These are phyloP conservation scores for Suhomyces bolitotheri DNA, from an alignment of 1,139 yeast species.

Conservation along the genomic window DNA sequence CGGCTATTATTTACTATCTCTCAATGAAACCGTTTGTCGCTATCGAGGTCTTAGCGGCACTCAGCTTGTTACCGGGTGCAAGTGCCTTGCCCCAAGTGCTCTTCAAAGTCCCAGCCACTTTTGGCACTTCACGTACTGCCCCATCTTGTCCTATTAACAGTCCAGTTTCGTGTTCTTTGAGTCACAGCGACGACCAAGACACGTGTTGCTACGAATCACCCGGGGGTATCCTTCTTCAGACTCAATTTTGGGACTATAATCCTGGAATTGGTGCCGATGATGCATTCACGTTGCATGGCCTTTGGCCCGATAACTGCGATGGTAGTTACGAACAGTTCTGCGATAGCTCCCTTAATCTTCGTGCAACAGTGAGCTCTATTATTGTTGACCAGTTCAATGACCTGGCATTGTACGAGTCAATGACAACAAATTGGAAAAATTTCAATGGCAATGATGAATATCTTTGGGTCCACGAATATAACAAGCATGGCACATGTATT, in stretches of 20 bases:
- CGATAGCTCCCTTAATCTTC: conserved; percentile 55
- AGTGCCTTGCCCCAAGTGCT: conserved; percentile 10
- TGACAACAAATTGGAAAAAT: conserved; percentile 75
- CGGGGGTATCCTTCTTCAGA: conserved; percentile 79
- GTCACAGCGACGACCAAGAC: conserved; percentile 33
- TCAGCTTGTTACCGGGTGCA: conserved; percentile 1
- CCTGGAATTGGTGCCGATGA: conserved; percentile 76
- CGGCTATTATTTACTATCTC: neutral
- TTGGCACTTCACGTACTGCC: neutral
- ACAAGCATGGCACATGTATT: conserved; percentile 94
- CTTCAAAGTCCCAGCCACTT: conserved; percentile 1
- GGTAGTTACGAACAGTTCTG: conserved; percentile 76
- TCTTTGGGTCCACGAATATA: conserved; percentile 91
- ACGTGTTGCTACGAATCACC: conserved; percentile 88
- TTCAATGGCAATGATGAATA: conserved; percentile 69
- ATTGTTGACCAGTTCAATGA: conserved; percentile 51
- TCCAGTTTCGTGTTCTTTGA: conserved; percentile 59
- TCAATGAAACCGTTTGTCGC: conserved; percentile 1
- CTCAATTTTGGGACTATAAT: conserved; percentile 92
- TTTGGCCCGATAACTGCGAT: conserved; percentile 83
- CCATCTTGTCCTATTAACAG: conserved; percentile 58
- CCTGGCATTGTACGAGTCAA: conserved; percentile 51
- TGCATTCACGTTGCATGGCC: conserved; percentile 79
- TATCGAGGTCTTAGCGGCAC: conserved; percentile 2
- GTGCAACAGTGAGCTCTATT: conserved; percentile 43